Percentiles rank a stretch among this genome's conserved stretches.
Evolutionary conservation across 306 rosid genomes (phyloP).

Genomic region (Quercus variabilis): DNA sequence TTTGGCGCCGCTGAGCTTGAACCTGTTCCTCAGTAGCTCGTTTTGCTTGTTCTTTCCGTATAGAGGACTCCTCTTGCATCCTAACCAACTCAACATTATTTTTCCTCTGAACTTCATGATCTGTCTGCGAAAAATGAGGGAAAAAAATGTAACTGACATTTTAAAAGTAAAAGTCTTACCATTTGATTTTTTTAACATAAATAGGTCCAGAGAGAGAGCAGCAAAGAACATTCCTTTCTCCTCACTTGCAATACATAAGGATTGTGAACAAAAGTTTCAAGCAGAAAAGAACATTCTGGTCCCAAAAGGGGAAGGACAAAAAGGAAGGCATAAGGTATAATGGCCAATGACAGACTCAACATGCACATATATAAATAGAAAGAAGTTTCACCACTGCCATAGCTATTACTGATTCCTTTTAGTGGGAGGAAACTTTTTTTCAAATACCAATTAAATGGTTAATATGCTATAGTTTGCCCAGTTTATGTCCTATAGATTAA

Average conservation of each 20-base stretch:
- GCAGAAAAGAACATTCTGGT: neutral
- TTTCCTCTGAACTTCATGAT: slow-evolving; percentile 81
- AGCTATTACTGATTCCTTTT: neutral
- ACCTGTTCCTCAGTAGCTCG: slow-evolving; percentile 88
- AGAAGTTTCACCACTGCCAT: neutral
- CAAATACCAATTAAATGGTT: neutral
- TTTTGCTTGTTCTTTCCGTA: slow-evolving; percentile 80
- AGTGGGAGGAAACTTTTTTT: neutral
- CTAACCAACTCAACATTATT: slow-evolving; percentile 86
- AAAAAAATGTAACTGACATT: slow-evolving; percentile 10
- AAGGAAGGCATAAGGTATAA: neutral
- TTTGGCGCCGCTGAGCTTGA: slow-evolving; percentile 86
- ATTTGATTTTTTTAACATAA: neutral
- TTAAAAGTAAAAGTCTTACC: neutral
- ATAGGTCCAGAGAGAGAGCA: neutral
- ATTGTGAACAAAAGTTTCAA: slow-evolving; percentile 9
- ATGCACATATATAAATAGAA: neutral
- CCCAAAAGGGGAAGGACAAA: neutral
- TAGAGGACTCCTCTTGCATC: slow-evolving; percentile 91
- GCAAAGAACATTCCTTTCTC: too few relatives aligned
- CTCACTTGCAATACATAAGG: neutral
- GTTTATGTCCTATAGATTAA: neutral
- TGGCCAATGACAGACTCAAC: neutral
- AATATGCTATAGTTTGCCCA: neutral
- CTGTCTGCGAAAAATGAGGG: slow-evolving; percentile 48